Evolutionary conservation across 371 early-diverging fungal species (phyloP), one percentile per base, ranked within the genome.

Genomic region (Mucor piriformis): DNA sequence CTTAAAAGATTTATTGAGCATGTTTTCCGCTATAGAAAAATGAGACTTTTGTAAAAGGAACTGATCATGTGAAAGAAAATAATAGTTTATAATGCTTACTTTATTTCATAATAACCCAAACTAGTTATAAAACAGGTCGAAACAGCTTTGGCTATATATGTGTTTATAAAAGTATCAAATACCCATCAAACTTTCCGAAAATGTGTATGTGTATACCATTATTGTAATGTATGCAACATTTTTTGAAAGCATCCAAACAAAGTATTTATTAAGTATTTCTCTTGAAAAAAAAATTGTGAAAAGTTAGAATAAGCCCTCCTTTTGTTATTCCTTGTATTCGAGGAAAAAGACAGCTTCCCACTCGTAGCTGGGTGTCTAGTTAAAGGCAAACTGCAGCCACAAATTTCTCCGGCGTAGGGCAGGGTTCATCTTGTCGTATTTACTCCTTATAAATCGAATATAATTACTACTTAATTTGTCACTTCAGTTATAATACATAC

Each of bases 281-380:
- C 13, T 25, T 27, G 25, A 43, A 46, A 50, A 46, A 43, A 47
- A 49, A 40, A 35, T 37, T 50, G 59, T 40, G 33, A 42, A 42
- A 34, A 51, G 40, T 55, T 54, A 50, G 33, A 55, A 50, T 50
- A 50, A 57, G 50, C 50, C 25, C 40, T 49, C 27, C 50, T 57
- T 57, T 57, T 49, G 50, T 57, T 57, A 50, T 48, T 57, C 49
- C 57, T 38, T 48, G 57, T 57, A 91, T 81, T 84, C 87, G 64
- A 74, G 72, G 57, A 79, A 76, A 69, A 77, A 82, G 68, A 92
- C 94, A 29, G 84, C 91, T 40, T 87, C 93, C 37, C 85, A 54
- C 54, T 54, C 54, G 54, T 54, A 42, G 54, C 42, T 54, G 37
- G 54, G 54, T 42, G 54, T 42, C 54, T 42, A 51, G 52, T 51